These are phyloP conservation scores for Blastocystis sp. DNA, from an alignment of 352 stramenopile species.

Conservation along the genomic window DNA sequence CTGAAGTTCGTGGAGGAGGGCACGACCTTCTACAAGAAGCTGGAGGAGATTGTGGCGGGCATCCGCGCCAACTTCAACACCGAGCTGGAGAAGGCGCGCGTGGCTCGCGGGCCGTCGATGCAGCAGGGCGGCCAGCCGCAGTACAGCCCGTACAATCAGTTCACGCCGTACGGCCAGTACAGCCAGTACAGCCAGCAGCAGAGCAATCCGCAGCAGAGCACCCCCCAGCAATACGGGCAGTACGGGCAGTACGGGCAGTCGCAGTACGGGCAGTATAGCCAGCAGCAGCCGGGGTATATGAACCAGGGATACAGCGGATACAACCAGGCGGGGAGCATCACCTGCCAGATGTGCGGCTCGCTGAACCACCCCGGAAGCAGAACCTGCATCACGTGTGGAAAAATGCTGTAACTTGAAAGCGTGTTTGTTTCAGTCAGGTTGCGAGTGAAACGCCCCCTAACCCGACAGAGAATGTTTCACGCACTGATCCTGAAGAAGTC, in stretches of 20 bases:
- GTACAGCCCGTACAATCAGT: not conserved
- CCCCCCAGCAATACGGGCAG: not conserved
- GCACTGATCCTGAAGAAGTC: no score
- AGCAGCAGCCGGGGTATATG: not conserved
- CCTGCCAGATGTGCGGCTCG: not conserved
- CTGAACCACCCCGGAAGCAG: not conserved
- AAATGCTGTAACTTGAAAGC: not conserved
- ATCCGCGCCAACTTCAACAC: not conserved
- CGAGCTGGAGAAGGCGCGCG: not conserved
- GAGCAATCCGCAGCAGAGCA: not conserved
- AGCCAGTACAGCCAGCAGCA: not conserved
- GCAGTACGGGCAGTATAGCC: not conserved
- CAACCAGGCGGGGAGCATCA: not conserved
- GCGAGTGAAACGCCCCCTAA: no score
- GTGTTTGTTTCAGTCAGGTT: slow-evolving; percentile 3
- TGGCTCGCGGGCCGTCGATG: not conserved
- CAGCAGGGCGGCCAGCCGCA: not conserved
- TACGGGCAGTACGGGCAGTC: not conserved
- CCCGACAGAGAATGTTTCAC: no score
- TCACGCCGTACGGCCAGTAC: not conserved
- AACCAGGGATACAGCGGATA: not conserved
- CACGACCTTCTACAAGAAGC: not conserved
- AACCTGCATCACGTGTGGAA: not conserved
- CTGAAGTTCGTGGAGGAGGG: not conserved
- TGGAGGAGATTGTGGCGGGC: not conserved